These are phyloP conservation scores for Lizonia empirigonia DNA, from an alignment of 2,329 filamentous ascomycete genomes.

Conservation along the genomic window DNA sequence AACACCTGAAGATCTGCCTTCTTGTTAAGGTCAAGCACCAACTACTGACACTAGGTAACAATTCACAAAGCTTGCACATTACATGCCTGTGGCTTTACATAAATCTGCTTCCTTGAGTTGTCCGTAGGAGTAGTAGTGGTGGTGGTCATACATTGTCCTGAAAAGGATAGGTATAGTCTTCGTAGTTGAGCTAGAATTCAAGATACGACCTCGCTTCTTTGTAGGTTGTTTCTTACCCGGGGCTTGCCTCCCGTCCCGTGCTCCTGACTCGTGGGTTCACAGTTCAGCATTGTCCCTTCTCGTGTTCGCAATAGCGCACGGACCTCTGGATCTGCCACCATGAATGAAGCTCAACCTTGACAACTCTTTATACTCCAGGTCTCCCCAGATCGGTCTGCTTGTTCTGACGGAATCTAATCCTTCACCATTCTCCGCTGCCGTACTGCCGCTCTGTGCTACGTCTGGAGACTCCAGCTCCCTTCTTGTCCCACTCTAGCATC, in stretches of 20 bases:
- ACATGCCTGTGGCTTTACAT: too few relatives aligned
- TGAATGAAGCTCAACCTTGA: not conserved
- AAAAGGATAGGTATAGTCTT: too few relatives aligned
- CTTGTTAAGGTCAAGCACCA: too few relatives aligned
- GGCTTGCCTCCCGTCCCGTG: not conserved
- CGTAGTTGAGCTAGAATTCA: too few relatives aligned
- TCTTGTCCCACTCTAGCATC: not conserved
- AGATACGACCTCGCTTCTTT: not conserved
- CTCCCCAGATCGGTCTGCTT: not conserved
- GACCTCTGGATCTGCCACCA: slow-evolving; percentile 1
- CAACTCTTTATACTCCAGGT: not conserved
- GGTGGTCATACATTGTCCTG: too few relatives aligned
- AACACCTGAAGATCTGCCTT: too few relatives aligned
- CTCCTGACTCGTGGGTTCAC: not conserved
- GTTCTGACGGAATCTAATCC: not conserved
- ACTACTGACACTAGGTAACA: too few relatives aligned
- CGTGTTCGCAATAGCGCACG: slow-evolving; percentile 3
- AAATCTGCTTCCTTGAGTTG: too few relatives aligned
- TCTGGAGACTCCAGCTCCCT: not conserved
- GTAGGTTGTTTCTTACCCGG: not conserved
- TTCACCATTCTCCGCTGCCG: not conserved
- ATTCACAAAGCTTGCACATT: too few relatives aligned
- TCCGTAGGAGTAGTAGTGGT: too few relatives aligned
- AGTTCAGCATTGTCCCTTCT: slow-evolving; percentile 4
- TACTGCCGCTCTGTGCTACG: not conserved